Evolutionary conservation across 495 filamentous ascomycete genomes (phyloP).

Genomic region (Melanomma pulvis-pyrius): DNA sequence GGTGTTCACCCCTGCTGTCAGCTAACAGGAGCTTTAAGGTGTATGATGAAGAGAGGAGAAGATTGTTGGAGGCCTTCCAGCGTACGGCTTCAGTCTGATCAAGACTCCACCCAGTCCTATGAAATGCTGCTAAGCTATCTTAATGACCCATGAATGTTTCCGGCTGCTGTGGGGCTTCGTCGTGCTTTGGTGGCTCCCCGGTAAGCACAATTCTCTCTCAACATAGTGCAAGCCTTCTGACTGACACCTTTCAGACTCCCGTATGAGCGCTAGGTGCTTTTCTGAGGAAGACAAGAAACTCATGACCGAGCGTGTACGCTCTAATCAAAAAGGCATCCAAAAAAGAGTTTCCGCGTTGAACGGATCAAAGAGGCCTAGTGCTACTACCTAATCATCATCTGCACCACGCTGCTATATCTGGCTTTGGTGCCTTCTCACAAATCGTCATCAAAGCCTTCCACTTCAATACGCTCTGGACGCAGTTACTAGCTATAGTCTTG

Average conservation of each 20-base stretch:
- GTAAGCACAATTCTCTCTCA: background rate
- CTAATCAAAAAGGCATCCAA: conserved; percentile 40
- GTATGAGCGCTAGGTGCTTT: conserved; percentile 44
- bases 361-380: conserved; percentile 69
- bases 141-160: conserved; percentile 58
- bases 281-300: conserved; percentile 42
- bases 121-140: conserved; percentile 63
- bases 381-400: conserved; percentile 63
- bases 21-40: background rate
- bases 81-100: conserved; percentile 63
- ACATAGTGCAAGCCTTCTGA: background rate
- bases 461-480: conserved; percentile 56
- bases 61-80: conserved; percentile 52
- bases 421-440: conserved; percentile 63
- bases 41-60: conserved; percentile 45
- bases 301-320: conserved; percentile 57
- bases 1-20: conserved; percentile 65
- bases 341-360: conserved; percentile 38
- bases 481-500: conserved; percentile 61
- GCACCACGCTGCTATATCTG: conserved; percentile 58
- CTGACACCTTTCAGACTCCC: conserved; percentile 32
- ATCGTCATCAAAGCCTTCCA: conserved; percentile 67
- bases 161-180: conserved; percentile 56
- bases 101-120: conserved; percentile 45
- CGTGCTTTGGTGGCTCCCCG: conserved; percentile 40